These are phyloP conservation scores for Pachyrhizus erosus DNA, from an alignment of 306 rosid species.

Conservation along the genomic window DNA sequence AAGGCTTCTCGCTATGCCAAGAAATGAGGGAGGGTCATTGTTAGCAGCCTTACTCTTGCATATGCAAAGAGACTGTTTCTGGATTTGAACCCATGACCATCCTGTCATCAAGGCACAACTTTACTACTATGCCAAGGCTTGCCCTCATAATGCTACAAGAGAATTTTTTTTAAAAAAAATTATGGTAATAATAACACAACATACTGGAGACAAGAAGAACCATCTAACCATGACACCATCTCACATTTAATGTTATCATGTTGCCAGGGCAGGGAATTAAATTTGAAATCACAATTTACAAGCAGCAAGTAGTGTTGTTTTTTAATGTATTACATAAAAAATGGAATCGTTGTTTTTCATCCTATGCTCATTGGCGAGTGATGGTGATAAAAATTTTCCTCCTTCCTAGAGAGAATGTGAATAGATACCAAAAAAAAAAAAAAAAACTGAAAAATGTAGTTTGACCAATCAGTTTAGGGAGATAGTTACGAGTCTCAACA, in stretches of 20 bases:
- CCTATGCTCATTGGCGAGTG: not conserved
- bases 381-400: not conserved
- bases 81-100: too few relatives aligned
- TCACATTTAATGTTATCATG: not conserved
- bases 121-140: too few relatives aligned
- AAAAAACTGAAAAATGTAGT: too few relatives aligned
- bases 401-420: not conserved
- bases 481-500: too few relatives aligned
- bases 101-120: too few relatives aligned
- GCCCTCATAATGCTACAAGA: not conserved
- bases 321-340: not conserved
- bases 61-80: too few relatives aligned
- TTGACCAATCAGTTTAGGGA: too few relatives aligned
- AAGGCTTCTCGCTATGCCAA: too few relatives aligned
- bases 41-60: too few relatives aligned
- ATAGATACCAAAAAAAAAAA: too few relatives aligned
- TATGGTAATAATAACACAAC: not conserved
- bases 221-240: not conserved
- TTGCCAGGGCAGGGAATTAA: not conserved
- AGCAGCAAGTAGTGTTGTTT: not conserved
- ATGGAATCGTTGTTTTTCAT: not conserved
- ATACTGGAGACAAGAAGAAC: conserved; percentile 1
- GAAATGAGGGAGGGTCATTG: too few relatives aligned
- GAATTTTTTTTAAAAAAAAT: too few relatives aligned
- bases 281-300: not conserved